Conservation (phyloP, 805 yeast genomes). For the Kuraishia capsulata region DNA sequence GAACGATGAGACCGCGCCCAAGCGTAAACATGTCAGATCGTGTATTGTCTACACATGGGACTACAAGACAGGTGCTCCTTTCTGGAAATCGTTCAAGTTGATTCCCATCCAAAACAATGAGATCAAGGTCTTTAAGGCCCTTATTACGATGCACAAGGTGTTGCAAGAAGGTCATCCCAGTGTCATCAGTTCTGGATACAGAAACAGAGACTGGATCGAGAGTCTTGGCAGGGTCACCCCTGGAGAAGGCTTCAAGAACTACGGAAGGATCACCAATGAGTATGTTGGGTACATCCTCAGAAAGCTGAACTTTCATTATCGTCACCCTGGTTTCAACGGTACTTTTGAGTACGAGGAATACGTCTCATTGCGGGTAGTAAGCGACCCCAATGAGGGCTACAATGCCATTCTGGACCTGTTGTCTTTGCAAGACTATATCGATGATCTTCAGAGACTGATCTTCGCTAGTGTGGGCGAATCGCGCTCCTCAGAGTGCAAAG, state of each 20-base stretch:
- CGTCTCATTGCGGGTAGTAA: slow-evolving; percentile 74
- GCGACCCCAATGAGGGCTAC: slow-evolving; percentile 94
- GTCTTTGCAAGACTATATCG: slow-evolving; percentile 77
- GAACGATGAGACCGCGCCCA: slow-evolving; percentile 83
- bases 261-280: slow-evolving; percentile 67
- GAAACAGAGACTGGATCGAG: slow-evolving; percentile 69
- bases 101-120: slow-evolving; percentile 78
- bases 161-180: slow-evolving; percentile 97
- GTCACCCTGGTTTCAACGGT: slow-evolving; percentile 87
- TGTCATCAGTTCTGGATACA: slow-evolving; percentile 69
- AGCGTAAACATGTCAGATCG: slow-evolving; percentile 91
- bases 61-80: slow-evolving; percentile 71
- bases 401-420: slow-evolving; percentile 81
- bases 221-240: slow-evolving; percentile 53
- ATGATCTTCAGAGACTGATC: slow-evolving; percentile 66
- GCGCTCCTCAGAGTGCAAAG: slow-evolving; percentile 60
- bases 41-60: slow-evolving; percentile 97
- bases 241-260: slow-evolving; percentile 36
- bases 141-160: slow-evolving; percentile 82
- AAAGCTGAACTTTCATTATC: slow-evolving; percentile 75
- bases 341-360: slow-evolving; percentile 95
- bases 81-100: slow-evolving; percentile 76
- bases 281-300: slow-evolving; percentile 61
- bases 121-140: slow-evolving; percentile 75
- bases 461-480: slow-evolving; percentile 63